phyloP scores from a whole-genome alignment of 129 eudicot species.

The Flaveria robusta region DNA sequence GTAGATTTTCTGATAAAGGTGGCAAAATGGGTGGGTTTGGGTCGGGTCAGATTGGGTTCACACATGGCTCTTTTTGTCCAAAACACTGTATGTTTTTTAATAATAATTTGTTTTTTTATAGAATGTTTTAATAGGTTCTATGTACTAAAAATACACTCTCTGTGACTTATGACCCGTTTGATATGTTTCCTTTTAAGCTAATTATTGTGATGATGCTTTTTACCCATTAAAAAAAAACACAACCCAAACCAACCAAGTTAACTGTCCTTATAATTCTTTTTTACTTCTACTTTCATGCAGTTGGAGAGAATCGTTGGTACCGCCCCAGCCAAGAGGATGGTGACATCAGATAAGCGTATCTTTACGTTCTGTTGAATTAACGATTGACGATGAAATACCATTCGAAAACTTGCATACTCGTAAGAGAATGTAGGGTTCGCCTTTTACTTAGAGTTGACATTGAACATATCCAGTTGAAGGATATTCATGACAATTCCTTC shows the following conservation, averaged over 20 bases:
- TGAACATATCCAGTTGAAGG: too few species aligned
- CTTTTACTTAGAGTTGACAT: too few species aligned
- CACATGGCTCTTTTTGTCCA: not conserved
- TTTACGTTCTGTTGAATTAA: slow-evolving; percentile 56
- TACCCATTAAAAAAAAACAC: not conserved
- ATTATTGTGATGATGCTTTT: not conserved
- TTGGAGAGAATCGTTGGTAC: slow-evolving; percentile 92
- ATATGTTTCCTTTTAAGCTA: not conserved
- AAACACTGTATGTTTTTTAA: not conserved
- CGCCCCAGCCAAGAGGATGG: slow-evolving; percentile 74
- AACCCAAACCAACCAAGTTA: not conserved
- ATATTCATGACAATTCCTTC: too few species aligned
- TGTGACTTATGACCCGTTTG: not conserved
- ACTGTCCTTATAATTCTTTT: not conserved
- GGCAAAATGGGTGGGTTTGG: not conserved
- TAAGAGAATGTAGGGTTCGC: too few species aligned
- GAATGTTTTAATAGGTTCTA: not conserved
- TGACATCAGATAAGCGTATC: slow-evolving; percentile 65
- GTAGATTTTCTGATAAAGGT: not conserved
- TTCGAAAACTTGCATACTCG: not conserved
- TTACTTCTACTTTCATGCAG: slow-evolving; percentile 35
- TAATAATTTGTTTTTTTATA: not conserved
- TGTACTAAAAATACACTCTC: not conserved
- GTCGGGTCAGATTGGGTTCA: not conserved
- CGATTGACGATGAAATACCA: not conserved